Percentiles rank a stretch among this genome's conserved stretches.
phyloP scores from a whole-genome alignment of 2,329 filamentous ascomycete genomes.

The Nothopassalora personata region DNA sequence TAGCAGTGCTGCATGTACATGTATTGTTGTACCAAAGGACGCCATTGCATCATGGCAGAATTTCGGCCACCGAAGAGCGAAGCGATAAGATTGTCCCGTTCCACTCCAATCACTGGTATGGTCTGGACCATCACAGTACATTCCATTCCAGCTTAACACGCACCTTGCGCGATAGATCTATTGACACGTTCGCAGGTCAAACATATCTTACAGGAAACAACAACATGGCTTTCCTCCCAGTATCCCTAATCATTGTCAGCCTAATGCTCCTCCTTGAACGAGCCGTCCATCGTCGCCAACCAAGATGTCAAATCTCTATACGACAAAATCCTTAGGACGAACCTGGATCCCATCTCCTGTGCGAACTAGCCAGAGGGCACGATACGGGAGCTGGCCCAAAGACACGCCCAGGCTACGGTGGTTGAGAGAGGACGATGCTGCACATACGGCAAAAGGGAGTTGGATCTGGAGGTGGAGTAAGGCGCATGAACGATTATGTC shows the following conservation, averaged over 20 bases:
- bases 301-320: slow-evolving; percentile 1
- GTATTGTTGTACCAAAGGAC: background rate
- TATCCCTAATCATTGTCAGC: background rate
- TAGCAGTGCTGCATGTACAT: slow-evolving; percentile 28
- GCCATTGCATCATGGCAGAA: background rate
- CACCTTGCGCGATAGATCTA: background rate
- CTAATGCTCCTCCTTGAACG: background rate
- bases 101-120: background rate
- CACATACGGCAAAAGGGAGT: background rate
- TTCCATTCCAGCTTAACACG: background rate
- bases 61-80: background rate
- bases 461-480: background rate
- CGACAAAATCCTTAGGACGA: slow-evolving; percentile 1
- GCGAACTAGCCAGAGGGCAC: background rate
- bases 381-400: background rate
- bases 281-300: background rate
- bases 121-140: background rate
- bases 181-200: background rate
- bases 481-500: background rate
- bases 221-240: background rate
- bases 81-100: background rate
- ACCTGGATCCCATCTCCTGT: background rate
- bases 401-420: background rate
- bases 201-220: background rate
- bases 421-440: background rate